A percentile compares a stretch with the other conserved stretches of the same genome.
Conservation (phyloP, 1,139 yeast species). For the Sugiyamaella pinicola region DNA sequence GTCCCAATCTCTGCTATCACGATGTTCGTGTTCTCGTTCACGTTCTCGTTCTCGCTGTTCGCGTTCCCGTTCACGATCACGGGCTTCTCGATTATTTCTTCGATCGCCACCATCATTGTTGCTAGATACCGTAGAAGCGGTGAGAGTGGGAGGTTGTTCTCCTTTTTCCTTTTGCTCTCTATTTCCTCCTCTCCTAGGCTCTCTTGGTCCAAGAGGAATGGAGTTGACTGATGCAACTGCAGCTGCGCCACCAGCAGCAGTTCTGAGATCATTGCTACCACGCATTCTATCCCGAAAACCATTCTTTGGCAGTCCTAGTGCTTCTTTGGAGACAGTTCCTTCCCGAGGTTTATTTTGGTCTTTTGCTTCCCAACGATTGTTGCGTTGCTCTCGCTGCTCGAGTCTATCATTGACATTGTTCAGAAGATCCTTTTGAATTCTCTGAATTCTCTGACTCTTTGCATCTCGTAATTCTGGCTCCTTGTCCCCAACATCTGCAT, state of each 20-base stretch:
- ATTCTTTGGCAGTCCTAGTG: not conserved
- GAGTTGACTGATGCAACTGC: constrained; percentile 5
- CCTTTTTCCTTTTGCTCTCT: constrained; percentile 7
- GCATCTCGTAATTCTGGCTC: constrained; percentile 8
- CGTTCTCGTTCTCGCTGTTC: constrained; percentile 23
- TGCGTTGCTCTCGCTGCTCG: constrained; percentile 12
- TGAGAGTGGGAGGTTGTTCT: not conserved
- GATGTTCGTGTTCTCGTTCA: constrained; percentile 10
- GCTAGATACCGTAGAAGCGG: too few relatives aligned
- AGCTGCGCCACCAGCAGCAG: not conserved
- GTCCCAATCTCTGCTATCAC: not conserved
- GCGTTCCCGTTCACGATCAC: constrained; percentile 24
- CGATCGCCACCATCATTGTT: not conserved
- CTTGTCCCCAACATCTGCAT: not conserved
- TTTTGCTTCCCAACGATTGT: not conserved
- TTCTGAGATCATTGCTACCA: not conserved
- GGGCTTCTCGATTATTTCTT: constrained; percentile 16
- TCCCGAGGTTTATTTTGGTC: not conserved
- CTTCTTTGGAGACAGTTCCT: not conserved
- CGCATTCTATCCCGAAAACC: constrained; percentile 3
- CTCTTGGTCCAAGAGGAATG: constrained; percentile 16
- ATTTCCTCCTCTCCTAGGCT: not conserved
- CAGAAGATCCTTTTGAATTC: constrained; percentile 10
- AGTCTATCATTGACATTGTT: constrained; percentile 6
- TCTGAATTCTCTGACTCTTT: constrained; percentile 7